Base-by-base conservation (phyloP, 2,329 filamentous ascomycete genomes). In the Zymoseptoria pseudotritici region DNA sequence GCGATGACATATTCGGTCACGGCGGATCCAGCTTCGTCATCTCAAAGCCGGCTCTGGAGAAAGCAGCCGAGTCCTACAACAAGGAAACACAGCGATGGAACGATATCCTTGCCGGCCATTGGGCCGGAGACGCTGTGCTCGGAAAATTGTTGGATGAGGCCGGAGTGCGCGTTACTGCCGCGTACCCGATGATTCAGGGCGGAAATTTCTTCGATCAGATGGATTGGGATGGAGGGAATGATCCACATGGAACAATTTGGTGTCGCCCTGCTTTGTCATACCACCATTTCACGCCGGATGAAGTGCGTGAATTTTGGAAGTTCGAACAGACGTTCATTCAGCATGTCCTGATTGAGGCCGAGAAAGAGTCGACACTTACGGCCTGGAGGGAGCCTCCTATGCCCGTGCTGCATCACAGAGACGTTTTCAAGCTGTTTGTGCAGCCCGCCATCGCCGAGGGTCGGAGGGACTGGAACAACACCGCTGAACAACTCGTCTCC, bases 61-160 rank as follows among this genome's bases (percentile, higher is more conserved):
- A 61, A 13, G 67, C 58, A 3, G 69, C 63, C 7, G 57, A 65
- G 26, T 74, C 78, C 42, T 80, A 79, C 59, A 69, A 71, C 1
- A 63, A 69, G 5, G 73, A 79, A 55, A 69, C 77, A 1, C 66
- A 74, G 19, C 61, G 71, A 36, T 80, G 77, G 72, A 71, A 78
- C 53, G 70, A 75, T 5, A 62, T 76, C 42, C 71, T 80, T 21
- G 71, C 72, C 29, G 65, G 74, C 11, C 81, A 85, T 60, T 82
- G 79, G 68, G 82, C 80, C 55, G 81, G 81, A 5, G 81, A 83
- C 57, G 80, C 78, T 50, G 75, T 83, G 6, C 68, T 82, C 3
- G 81, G 80, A 2, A 80, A 75, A 70, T 76, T 75, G 4, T 64
- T 83, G 52, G 74, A 73, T 62, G 65, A 66, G 50, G 76, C 74